Conservation (phyloP, 2,329 filamentous ascomycete species). For the Colletotrichum spinosum region DNA sequence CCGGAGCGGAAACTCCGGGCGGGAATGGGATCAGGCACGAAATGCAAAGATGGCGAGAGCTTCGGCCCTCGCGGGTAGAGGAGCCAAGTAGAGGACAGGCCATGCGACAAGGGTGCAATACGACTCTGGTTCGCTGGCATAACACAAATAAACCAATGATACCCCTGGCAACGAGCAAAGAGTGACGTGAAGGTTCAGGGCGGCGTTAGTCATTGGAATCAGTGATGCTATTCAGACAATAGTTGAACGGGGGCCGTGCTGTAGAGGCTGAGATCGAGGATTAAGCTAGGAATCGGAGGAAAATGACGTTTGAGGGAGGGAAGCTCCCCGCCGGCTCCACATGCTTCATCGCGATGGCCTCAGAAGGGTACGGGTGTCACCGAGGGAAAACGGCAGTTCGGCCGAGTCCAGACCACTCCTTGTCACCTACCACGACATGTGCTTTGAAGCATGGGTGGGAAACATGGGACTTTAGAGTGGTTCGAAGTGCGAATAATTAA, state of each 20-base stretch:
- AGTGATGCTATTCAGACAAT: conserved; percentile 35
- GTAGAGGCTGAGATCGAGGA: conserved; percentile 28
- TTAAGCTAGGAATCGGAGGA: conserved; percentile 31
- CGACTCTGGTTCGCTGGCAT: conserved; percentile 24
- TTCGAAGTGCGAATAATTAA: too few species aligned
- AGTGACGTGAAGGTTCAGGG: conserved; percentile 20
- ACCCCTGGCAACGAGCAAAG: conserved; percentile 21
- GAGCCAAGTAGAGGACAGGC: conserved; percentile 57
- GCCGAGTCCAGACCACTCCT: conserved; percentile 24
- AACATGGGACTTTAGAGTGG: too few species aligned
- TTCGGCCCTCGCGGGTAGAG: conserved; percentile 66
- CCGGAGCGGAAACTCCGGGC: conserved; percentile 61
- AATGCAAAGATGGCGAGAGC: conserved; percentile 67
- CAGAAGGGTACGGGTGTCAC: conserved; percentile 24
- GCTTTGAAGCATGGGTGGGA: too few species aligned
- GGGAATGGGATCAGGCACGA: conserved; percentile 69
- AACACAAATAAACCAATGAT: conserved; percentile 35
- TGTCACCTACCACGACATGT: too few species aligned
- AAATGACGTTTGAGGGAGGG: conserved; percentile 30
- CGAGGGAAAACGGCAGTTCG: conserved; percentile 28
- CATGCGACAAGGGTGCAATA: conserved; percentile 27
- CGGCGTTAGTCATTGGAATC: conserved; percentile 27
- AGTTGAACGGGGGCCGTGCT: conserved; percentile 30
- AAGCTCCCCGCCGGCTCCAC: conserved; percentile 31
- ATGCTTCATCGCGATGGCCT: conserved; percentile 34